Percentiles rank a stretch among this genome's conserved stretches.
phyloP scores from a whole-genome alignment of 768 basidiomycete genomes.

The Russula lepida region DNA sequence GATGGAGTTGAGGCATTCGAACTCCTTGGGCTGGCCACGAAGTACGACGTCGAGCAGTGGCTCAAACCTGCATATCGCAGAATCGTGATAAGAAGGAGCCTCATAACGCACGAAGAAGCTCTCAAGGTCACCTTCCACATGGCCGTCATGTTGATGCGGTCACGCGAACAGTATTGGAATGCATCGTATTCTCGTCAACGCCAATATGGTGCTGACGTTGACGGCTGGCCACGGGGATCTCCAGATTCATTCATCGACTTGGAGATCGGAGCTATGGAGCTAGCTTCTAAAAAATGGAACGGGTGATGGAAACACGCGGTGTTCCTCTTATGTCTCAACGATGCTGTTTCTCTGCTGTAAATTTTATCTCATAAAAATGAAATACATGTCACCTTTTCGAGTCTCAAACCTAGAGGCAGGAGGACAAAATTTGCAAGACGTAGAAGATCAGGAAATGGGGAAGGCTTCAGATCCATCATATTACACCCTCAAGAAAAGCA shows the following conservation, averaged over 20 bases:
- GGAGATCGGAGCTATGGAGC: neutral
- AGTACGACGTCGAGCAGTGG: slow-evolving; percentile 22
- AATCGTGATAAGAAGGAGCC: neutral
- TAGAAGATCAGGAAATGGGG: neutral
- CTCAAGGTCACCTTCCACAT: neutral
- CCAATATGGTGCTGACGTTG: neutral
- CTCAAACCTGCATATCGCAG: slow-evolving; percentile 15
- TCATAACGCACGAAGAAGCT: slow-evolving; percentile 4
- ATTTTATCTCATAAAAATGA: neutral
- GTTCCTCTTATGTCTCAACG: neutral
- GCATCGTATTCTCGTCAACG: no score
- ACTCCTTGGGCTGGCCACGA: slow-evolving; percentile 18
- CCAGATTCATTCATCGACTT: neutral
- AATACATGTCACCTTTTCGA: neutral
- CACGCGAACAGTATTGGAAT: slow-evolving; percentile 10
- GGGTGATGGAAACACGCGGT: neutral
- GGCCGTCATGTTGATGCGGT: slow-evolving; percentile 12
- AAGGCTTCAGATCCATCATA: neutral
- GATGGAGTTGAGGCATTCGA: slow-evolving; percentile 15
- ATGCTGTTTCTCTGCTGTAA: no score
- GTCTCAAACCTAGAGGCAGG: neutral
- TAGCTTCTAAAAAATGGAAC: neutral
- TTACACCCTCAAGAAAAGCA: neutral
- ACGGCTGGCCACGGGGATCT: neutral
- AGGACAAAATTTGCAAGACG: neutral